Conservation (phyloP, 2,329 filamentous ascomycete genomes). For the Graphilbum sp. region DNA sequence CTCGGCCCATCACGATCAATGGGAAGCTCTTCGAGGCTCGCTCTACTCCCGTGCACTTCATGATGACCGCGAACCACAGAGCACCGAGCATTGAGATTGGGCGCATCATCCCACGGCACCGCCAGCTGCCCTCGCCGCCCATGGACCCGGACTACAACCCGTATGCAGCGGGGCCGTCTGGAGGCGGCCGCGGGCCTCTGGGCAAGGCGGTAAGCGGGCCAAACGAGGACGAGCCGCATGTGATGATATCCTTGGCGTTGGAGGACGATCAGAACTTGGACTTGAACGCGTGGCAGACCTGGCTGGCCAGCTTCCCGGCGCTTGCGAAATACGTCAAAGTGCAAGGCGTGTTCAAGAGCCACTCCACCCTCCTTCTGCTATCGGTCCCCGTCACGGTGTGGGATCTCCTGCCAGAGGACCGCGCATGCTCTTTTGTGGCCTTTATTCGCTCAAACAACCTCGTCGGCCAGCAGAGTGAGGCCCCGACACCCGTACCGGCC, state of each 20-base stretch:
- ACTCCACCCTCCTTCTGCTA: constrained; percentile 39
- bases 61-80: constrained; percentile 45
- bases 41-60: constrained; percentile 44
- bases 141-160: constrained; percentile 11
- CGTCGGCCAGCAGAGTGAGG: constrained; percentile 15
- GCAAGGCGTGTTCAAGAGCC: constrained; percentile 44
- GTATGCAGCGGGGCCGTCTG: constrained; percentile 4
- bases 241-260: constrained; percentile 43
- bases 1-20: constrained; percentile 38
- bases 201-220: constrained; percentile 21
- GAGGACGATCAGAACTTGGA: constrained; percentile 40
- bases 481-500: not conserved
- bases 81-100: constrained; percentile 41
- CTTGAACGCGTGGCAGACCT: constrained; percentile 41
- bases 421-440: constrained; percentile 39
- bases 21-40: constrained; percentile 40
- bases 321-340: constrained; percentile 44
- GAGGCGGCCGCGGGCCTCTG: constrained; percentile 9
- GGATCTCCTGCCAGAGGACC: constrained; percentile 41
- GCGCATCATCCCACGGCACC: constrained; percentile 18
- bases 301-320: constrained; percentile 37
- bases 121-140: constrained; percentile 21
- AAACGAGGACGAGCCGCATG: constrained; percentile 39
- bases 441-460: constrained; percentile 44
- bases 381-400: constrained; percentile 44